phyloP scores from a whole-genome alignment of 306 rosid species.

The Ziziphus jujuba region DNA sequence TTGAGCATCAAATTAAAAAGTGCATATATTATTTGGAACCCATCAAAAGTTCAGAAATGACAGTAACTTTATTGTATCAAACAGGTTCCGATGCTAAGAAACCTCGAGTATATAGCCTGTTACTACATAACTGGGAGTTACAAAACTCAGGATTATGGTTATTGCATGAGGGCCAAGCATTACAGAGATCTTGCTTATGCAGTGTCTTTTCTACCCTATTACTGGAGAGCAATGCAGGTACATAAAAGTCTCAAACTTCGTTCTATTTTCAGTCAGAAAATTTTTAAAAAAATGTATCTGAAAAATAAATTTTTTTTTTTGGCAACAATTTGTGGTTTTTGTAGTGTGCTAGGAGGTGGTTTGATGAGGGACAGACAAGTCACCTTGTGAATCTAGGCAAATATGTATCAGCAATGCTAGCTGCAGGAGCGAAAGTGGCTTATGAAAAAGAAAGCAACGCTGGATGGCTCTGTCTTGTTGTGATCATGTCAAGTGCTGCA shows the following conservation, averaged over 20 bases:
- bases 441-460: constrained; percentile 72
- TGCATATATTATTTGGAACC: neutral
- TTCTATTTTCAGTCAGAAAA: neutral
- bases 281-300: neutral
- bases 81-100: constrained; percentile 91
- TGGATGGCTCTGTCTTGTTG: constrained; percentile 89
- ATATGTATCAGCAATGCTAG: constrained; percentile 97
- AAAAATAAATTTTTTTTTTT: neutral
- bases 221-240: constrained; percentile 99
- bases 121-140: constrained; percentile 96
- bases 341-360: constrained; percentile 95
- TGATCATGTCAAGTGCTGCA: constrained; percentile 85
- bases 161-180: constrained; percentile 77
- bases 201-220: constrained; percentile 92
- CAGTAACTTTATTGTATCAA: constrained; percentile 9
- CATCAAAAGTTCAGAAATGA: neutral
- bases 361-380: constrained; percentile 90
- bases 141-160: constrained; percentile 81
- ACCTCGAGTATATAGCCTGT: constrained; percentile 80
- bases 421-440: constrained; percentile 97
- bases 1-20: neutral
- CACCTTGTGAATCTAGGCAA: constrained; percentile 90
- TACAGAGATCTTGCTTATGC: constrained; percentile 87
- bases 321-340: constrained; percentile 6
- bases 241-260: neutral